Evolutionary conservation across 148 eudicot species (phyloP).

Genomic region (Spergularia marina): DNA sequence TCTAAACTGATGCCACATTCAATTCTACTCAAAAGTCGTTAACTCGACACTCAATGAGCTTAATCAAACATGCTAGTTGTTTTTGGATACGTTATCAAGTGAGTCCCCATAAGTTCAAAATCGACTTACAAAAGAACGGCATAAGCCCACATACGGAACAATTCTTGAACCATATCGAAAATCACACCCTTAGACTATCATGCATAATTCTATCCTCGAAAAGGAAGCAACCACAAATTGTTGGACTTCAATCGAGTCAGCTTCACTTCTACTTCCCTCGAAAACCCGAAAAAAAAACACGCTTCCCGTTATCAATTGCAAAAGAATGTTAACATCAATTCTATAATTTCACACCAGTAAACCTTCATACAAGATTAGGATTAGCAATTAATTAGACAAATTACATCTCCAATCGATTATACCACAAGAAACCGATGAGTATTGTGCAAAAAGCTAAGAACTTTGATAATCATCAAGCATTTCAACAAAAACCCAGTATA

Average conservation of each 20-base stretch:
- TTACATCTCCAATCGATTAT: neutral
- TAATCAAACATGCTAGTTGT: neutral
- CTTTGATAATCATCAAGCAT: neutral
- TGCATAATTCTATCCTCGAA: no score
- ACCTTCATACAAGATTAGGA: neutral
- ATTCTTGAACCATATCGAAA: no score
- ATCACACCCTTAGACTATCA: no score
- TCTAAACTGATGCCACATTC: neutral
- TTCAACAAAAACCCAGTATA: neutral
- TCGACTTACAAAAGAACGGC: no score
- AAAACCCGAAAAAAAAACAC: conserved; percentile 1
- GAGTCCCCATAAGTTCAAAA: no score
- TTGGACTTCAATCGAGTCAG: neutral
- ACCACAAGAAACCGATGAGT: neutral
- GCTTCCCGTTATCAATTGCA: neutral
- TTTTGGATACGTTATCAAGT: no score
- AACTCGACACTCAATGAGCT: neutral
- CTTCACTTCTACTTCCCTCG: neutral
- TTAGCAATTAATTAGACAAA: neutral
- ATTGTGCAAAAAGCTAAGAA: neutral
- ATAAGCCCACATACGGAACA: no score
- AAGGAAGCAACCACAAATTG: no score
- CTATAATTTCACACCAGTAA: neutral
- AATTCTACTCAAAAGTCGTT: neutral
- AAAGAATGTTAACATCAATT: neutral